These are phyloP conservation scores for Pleurotus djamor DNA, from an alignment of 768 basidiomycete genomes.

Conservation along the genomic window DNA sequence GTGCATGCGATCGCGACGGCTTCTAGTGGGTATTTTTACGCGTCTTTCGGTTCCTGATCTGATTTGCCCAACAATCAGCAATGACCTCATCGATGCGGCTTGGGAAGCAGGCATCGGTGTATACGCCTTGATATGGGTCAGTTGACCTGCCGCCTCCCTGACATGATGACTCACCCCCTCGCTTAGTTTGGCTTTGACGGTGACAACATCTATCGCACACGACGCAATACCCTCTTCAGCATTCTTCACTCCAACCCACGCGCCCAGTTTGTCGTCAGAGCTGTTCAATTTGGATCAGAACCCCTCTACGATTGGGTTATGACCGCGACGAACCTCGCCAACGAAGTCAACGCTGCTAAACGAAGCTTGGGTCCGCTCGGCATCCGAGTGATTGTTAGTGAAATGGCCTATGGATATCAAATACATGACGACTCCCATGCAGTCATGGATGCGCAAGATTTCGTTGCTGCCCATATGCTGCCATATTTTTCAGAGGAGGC, in stretches of 20 bases:
- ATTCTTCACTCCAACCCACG: constrained; percentile 57
- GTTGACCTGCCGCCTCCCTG: constrained; percentile 8
- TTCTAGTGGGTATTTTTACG: constrained; percentile 37
- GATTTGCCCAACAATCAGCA: constrained; percentile 18
- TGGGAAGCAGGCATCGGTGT: constrained; percentile 70
- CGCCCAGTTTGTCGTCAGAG: constrained; percentile 64
- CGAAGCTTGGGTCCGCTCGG: constrained; percentile 43
- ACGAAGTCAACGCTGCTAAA: constrained; percentile 49
- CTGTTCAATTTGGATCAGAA: constrained; percentile 70
- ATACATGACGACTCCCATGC: constrained; percentile 45
- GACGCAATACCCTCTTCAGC: constrained; percentile 49
- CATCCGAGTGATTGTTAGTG: constrained; percentile 72
- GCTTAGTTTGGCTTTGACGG: constrained; percentile 48
- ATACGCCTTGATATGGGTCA: constrained; percentile 73
- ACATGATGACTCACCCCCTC: no score
- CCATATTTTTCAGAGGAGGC: constrained; percentile 63
- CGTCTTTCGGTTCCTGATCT: background rate
- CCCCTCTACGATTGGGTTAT: constrained; percentile 63
- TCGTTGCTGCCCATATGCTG: constrained; percentile 67
- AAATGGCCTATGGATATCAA: constrained; percentile 60
- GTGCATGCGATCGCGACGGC: constrained; percentile 40
- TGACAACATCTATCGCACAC: constrained; percentile 46
- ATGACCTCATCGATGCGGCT: constrained; percentile 66
- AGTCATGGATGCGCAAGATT: constrained; percentile 58
- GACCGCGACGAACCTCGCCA: constrained; percentile 41